Base-by-base conservation (phyloP, 306 rosid species). In the Ormosia semicastrata region DNA sequence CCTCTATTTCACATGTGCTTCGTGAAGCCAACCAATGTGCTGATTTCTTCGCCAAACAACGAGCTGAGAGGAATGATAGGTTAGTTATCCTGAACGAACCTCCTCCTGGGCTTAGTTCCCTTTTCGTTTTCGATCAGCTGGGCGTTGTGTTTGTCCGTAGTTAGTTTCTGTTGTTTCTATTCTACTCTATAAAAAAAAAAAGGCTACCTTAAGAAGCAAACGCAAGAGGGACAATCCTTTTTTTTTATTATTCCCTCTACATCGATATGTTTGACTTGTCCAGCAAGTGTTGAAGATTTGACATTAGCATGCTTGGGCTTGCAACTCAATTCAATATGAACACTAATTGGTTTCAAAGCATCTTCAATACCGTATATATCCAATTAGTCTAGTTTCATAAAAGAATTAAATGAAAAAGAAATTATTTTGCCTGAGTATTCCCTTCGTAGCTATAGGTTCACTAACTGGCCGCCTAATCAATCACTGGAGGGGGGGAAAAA, bases 391-490 rank as follows among this genome's bases (percentile, higher is more conserved):
- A 67, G 46, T 49, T 66, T 64, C 24, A 49, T 77, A 50, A 69
- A 77, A 50, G 4, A 73, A 84, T 5, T 3, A 40, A 81, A 63
- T 15, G 17, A 40, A 47, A 53, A 15, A 33, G 10, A 66, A 12
- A 64, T 29, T 49, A 39, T 24, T 47, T 49, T 12, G 70, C 79
- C 47, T 11, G 59, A 7, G 32, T 50, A 43, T 44, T 59, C 69
- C 29, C 80, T 53, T 41, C 14, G 12, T 47, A 50, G 24, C 76
- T 78, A 72, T 12, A 17, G 5, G 66, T 24, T 69, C 60, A 73
- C 79, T 43, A 68, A 52, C 60, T 76, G 78, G 52, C 71, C 34
- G 30, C 82, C 84, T 68, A 82, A 41, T 58, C 63, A 75, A 77
- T 32, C 66, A 30, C 83, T 37, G 56, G 39, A 49, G 17, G 17